Percentiles rank a stretch among this genome's conserved stretches.
Evolutionary conservation across 768 basidiomycete species (phyloP).

Genomic region (Tulasnella sp.): DNA sequence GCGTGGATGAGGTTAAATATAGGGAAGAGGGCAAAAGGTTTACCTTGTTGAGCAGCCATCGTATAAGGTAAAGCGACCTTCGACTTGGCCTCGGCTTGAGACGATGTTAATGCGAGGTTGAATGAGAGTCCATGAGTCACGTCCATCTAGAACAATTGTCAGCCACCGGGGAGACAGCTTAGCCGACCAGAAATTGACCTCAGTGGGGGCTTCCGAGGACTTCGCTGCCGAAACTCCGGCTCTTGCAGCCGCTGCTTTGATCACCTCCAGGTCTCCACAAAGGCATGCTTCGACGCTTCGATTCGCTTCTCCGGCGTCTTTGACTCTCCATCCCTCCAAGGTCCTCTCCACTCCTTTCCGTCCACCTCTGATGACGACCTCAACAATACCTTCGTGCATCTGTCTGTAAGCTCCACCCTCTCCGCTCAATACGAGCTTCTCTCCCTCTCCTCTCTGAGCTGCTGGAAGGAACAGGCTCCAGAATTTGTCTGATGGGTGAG

Average conservation of each 20-base stretch:
- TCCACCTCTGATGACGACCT: slow-evolving; percentile 33
- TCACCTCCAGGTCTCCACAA: slow-evolving; percentile 30
- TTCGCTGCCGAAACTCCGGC: neutral
- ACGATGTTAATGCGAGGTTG: slow-evolving; percentile 77
- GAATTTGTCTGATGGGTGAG: slow-evolving; percentile 11
- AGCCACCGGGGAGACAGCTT: neutral
- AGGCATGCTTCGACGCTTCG: slow-evolving; percentile 23
- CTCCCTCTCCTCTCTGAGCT: neutral
- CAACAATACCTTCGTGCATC: slow-evolving; percentile 36
- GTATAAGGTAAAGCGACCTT: slow-evolving; percentile 81
- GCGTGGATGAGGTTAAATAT: neutral
- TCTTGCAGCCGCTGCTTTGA: slow-evolving; percentile 5
- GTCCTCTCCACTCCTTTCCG: slow-evolving; percentile 8
- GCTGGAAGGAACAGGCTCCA: slow-evolving; percentile 19
- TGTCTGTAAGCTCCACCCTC: neutral
- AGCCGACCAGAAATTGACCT: neutral
- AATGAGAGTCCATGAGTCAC: slow-evolving; percentile 53
- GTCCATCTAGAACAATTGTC: neutral
- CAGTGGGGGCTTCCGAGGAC: neutral
- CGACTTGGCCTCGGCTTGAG: slow-evolving; percentile 75
- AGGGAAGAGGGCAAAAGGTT: neutral
- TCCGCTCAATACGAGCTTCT: neutral
- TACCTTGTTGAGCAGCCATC: slow-evolving; percentile 37
- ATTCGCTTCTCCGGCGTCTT: neutral
- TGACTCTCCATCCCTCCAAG: slow-evolving; percentile 15